Conservation (phyloP, 345 rosid species). For the Crucihimalaya himalaica region DNA sequence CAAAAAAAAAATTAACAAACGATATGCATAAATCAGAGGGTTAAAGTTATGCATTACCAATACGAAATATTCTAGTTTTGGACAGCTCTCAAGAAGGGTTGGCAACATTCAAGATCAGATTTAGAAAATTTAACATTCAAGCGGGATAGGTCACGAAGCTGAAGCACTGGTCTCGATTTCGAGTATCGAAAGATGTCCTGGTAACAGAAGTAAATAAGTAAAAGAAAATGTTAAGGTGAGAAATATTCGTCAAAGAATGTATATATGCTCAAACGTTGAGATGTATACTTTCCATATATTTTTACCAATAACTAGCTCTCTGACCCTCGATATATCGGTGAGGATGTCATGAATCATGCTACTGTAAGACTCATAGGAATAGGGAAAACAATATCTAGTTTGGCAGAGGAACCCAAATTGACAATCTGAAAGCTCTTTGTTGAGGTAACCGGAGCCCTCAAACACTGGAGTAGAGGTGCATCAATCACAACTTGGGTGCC, state of each 20-base stretch:
- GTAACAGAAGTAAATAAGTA: not conserved
- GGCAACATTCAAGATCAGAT: not conserved
- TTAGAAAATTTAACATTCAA: not conserved
- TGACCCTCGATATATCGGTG: not conserved
- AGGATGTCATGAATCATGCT: not conserved
- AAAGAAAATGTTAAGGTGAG: not conserved
- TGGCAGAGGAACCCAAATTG: not conserved
- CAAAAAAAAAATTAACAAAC: no score
- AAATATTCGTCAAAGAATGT: not conserved
- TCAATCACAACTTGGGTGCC: not conserved
- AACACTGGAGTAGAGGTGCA: constrained; percentile 14
- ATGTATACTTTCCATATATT: not conserved
- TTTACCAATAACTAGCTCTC: not conserved
- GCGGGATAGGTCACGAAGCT: not conserved
- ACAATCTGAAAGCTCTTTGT: not conserved
- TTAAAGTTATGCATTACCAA: no score
- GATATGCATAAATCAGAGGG: not conserved
- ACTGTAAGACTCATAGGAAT: no score
- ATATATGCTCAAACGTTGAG: not conserved
- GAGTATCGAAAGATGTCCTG: not conserved
- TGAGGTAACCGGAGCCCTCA: not conserved
- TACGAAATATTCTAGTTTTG: not conserved
- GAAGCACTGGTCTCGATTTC: not conserved
- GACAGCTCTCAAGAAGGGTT: not conserved
- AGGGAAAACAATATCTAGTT: no score